Evolutionary conservation across 2,329 filamentous ascomycete species (phyloP).

Genomic region (Furcasterigmium sp.): DNA sequence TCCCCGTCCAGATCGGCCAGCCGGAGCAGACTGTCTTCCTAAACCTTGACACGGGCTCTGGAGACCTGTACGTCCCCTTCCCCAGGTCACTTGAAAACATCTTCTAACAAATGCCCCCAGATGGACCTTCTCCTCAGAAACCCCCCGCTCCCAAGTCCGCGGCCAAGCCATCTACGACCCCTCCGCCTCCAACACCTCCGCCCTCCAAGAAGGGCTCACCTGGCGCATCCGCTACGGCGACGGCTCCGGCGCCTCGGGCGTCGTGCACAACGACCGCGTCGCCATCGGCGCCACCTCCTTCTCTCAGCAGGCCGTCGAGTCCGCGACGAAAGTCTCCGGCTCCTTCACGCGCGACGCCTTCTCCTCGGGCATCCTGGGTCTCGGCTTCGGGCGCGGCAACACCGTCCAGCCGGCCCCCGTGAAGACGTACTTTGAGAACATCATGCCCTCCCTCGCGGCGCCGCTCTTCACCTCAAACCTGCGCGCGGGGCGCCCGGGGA

Average conservation of each 20-base stretch:
- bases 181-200: constrained; percentile 32
- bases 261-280: constrained; percentile 62
- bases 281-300: constrained; percentile 55
- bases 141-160: constrained; percentile 35
- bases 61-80: constrained; percentile 38
- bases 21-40: constrained; percentile 53
- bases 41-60: constrained; percentile 61
- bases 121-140: constrained; percentile 63
- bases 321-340: constrained; percentile 52
- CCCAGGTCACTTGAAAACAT: too few species aligned
- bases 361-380: constrained; percentile 28
- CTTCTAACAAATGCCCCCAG: constrained; percentile 39
- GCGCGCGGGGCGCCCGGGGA: constrained; percentile 23
- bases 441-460: constrained; percentile 18
- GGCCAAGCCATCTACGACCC: constrained; percentile 57
- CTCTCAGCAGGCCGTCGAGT: constrained; percentile 58
- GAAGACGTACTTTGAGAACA: constrained; percentile 29
- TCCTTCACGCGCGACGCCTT: constrained; percentile 28
- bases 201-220: constrained; percentile 30
- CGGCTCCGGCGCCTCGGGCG: constrained; percentile 55
- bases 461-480: constrained; percentile 33
- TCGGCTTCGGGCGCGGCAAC: constrained; percentile 25
- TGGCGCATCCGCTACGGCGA: constrained; percentile 65
- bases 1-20: constrained; percentile 57
- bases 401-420: constrained; percentile 24